A percentile compares a stretch with the other conserved stretches of the same genome.
phyloP scores from a whole-genome alignment of 2,329 filamentous ascomycete genomes.

The Akanthomyces uredinophilus region DNA sequence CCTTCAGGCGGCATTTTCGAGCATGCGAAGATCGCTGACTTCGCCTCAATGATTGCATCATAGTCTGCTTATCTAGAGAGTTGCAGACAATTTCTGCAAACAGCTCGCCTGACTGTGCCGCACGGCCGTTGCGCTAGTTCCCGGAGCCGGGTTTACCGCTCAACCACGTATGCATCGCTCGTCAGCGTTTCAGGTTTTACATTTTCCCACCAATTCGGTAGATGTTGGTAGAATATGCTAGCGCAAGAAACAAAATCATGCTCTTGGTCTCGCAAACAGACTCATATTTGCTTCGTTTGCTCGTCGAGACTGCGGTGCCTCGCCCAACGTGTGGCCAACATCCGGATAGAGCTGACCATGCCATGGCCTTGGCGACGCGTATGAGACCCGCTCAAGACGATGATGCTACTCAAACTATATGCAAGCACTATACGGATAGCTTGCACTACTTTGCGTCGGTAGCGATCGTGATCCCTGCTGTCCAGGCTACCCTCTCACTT shows the following conservation, averaged over 20 bases:
- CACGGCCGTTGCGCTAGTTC: slow-evolving; percentile 1
- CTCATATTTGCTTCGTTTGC: neutral
- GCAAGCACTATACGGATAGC: neutral
- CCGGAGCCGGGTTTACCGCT: neutral
- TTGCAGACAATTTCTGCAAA: neutral
- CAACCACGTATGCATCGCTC: neutral
- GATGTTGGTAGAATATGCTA: neutral
- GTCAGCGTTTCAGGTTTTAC: slow-evolving; percentile 1
- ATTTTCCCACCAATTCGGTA: neutral
- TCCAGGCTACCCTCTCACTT: neutral
- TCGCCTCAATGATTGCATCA: neutral
- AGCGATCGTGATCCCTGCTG: neutral
- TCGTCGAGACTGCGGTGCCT: neutral
- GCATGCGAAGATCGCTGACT: neutral
- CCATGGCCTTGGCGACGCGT: neutral
- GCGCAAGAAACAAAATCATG: neutral
- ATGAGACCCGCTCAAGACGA: neutral
- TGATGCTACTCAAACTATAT: neutral
- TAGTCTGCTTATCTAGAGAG: neutral
- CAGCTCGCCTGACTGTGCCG: slow-evolving; percentile 1
- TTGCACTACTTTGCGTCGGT: too few relatives aligned
- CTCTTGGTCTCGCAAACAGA: neutral
- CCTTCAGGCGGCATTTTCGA: neutral
- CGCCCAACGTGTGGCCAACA: neutral
- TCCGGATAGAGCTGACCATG: neutral